A percentile compares a stretch with the other conserved stretches of the same genome.
These are phyloP conservation scores for Graphilbum sp. DNA, from an alignment of 2,329 filamentous ascomycete genomes.

Conservation along the genomic window DNA sequence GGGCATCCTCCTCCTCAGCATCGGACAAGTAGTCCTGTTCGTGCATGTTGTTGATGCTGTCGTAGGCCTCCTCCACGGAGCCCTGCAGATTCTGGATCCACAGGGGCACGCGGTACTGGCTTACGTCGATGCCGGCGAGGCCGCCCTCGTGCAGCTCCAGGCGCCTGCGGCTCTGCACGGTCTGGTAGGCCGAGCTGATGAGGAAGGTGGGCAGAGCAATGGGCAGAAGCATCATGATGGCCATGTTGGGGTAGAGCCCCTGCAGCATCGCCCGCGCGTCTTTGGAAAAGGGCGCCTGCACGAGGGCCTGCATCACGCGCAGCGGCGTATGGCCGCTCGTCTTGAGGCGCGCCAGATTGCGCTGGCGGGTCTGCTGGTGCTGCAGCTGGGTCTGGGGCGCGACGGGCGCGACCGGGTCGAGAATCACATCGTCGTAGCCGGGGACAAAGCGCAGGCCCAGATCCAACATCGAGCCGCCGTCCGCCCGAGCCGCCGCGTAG, in stretches of 20 bases:
- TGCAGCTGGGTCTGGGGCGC: neutral
- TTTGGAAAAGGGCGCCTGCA: constrained; percentile 6
- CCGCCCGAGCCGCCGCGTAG: constrained; percentile 27
- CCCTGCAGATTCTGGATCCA: constrained; percentile 60
- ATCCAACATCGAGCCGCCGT: constrained; percentile 35
- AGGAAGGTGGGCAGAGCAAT: constrained; percentile 57
- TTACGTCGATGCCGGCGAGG: constrained; percentile 47
- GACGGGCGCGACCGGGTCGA: constrained; percentile 51
- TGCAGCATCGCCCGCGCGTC: constrained; percentile 5
- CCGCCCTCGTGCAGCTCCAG: constrained; percentile 63
- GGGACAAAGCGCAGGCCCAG: constrained; percentile 57
- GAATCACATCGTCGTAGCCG: constrained; percentile 58
- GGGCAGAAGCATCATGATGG: constrained; percentile 56
- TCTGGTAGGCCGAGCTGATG: constrained; percentile 62
- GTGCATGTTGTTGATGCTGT: constrained; percentile 47
- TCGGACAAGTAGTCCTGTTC: constrained; percentile 53
- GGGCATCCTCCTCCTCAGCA: constrained; percentile 31
- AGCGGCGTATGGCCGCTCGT: neutral
- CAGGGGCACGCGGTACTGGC: constrained; percentile 59
- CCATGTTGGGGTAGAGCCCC: constrained; percentile 30
- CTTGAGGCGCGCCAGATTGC: neutral
- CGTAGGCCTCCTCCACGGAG: constrained; percentile 63
- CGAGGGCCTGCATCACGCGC: constrained; percentile 2
- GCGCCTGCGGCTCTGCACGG: constrained; percentile 53
- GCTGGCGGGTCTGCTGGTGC: constrained; percentile 1